Percentiles rank a stretch among this genome's conserved stretches.
These are phyloP conservation scores for Metarhizium sp. DNA, from an alignment of 2,329 filamentous ascomycete species.

Conservation along the genomic window DNA sequence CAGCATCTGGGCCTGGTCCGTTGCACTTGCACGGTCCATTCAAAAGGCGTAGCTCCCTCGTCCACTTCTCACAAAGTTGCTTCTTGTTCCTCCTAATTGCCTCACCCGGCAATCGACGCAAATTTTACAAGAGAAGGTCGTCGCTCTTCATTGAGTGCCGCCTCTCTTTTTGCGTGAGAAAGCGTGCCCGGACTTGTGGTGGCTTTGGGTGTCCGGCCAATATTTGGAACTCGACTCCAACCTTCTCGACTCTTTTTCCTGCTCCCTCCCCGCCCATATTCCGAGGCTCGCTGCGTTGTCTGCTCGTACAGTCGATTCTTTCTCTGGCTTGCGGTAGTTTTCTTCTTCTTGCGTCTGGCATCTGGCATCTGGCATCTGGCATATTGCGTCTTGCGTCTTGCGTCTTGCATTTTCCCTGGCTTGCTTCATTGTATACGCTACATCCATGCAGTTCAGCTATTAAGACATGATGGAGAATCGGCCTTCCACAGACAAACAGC, in stretches of 20 bases:
- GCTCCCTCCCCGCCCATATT: neutral
- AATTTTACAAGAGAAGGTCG: conserved; percentile 3
- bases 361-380: neutral
- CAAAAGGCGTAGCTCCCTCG: conserved; percentile 31
- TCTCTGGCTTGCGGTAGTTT: neutral
- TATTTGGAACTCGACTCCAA: neutral
- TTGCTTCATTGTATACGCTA: neutral
- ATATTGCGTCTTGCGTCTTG: neutral
- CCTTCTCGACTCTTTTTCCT: neutral
- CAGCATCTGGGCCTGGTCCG: conserved; percentile 13
- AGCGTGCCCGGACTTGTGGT: neutral
- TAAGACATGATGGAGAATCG: neutral
- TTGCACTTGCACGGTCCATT: conserved; percentile 22
- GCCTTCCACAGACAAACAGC: neutral
- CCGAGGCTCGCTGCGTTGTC: neutral
- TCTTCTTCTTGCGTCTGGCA: neutral
- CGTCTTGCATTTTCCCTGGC: neutral
- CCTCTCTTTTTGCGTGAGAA: conserved; percentile 4
- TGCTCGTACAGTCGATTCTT: neutral
- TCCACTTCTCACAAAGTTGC: conserved; percentile 15
- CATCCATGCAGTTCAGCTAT: neutral
- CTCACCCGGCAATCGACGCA: conserved; percentile 11
- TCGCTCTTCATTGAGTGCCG: conserved; percentile 10
- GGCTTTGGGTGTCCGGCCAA: neutral
- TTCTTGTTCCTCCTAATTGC: conserved; percentile 20